Conservation (phyloP, 2,329 filamentous ascomycete species). For the Penicillium concentricum region DNA sequence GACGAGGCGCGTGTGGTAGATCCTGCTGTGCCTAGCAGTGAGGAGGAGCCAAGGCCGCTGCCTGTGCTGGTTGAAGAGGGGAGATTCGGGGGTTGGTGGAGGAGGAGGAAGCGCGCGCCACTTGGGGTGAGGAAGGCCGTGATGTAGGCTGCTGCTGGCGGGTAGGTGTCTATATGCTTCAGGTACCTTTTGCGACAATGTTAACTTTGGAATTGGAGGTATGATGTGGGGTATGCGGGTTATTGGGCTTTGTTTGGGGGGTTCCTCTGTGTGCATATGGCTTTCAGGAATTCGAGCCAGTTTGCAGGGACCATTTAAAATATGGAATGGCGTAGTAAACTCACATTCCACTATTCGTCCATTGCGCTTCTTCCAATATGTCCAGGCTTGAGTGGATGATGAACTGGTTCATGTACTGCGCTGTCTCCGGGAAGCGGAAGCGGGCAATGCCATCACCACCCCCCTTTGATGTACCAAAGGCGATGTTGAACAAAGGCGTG, state of each 20-base stretch:
- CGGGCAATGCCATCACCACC: conserved; percentile 89
- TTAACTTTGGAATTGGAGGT: not conserved
- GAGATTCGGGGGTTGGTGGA: conserved; percentile 71
- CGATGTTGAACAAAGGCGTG: conserved; percentile 93
- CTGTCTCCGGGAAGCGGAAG: conserved; percentile 85
- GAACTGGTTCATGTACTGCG: conserved; percentile 94
- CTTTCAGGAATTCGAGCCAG: not conserved
- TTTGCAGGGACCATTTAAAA: too few relatives aligned
- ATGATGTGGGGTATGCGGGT: not conserved
- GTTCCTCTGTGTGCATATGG: not conserved
- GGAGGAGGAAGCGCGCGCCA: conserved; percentile 89
- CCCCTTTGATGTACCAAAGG: conserved; percentile 94
- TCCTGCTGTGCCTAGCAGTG: conserved; percentile 31
- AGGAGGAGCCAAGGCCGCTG: conserved; percentile 27
- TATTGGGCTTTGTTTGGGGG: not conserved
- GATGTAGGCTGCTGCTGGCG: conserved; percentile 77
- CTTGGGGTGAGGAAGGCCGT: conserved; percentile 91
- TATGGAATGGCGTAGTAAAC: conserved; percentile 17
- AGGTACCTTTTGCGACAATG: conserved; percentile 67
- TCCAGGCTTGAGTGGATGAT: conserved; percentile 92
- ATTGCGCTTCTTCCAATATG: conserved; percentile 94
- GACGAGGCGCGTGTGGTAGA: conserved; percentile 50
- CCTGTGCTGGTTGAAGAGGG: conserved; percentile 34
- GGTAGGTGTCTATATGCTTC: conserved; percentile 95
- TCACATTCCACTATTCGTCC: conserved; percentile 81